phyloP scores from a whole-genome alignment of 208 protist species.

The Novymonas esmeraldas region DNA sequence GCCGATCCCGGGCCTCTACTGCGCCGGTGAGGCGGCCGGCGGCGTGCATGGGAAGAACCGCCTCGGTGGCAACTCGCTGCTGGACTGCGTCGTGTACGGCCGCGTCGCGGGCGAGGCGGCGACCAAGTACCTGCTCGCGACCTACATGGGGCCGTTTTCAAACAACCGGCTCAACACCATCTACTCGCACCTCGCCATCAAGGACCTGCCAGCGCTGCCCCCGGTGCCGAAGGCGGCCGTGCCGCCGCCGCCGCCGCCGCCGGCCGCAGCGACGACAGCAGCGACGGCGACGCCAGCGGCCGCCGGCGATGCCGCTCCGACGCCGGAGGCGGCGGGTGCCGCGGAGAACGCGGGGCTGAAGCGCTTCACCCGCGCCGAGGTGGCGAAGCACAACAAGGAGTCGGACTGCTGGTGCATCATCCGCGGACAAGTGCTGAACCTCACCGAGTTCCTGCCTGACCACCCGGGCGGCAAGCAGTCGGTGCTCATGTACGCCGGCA shows the following conservation, averaged over 20 bases:
- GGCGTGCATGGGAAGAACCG: conserved; percentile 96
- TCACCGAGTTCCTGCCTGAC: conserved; percentile 66
- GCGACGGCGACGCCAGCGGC: conserved; percentile 31
- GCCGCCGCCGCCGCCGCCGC: conserved; percentile 30
- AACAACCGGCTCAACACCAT: conserved; percentile 58
- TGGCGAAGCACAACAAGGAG: conserved; percentile 73
- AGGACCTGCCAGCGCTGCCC: conserved; percentile 44
- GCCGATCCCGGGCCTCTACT: conserved; percentile 89
- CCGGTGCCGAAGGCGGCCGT: conserved; percentile 48
- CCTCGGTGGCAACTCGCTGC: conserved; percentile 94
- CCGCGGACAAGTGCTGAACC: conserved; percentile 54
- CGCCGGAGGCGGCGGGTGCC: conserved; percentile 36
- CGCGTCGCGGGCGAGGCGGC: conserved; percentile 67
- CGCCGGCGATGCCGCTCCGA: conserved; percentile 10
- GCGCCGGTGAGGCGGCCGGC: conserved; percentile 94
- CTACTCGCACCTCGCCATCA: conserved; percentile 38
- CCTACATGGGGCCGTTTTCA: conserved; percentile 50
- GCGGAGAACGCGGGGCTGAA: conserved; percentile 10
- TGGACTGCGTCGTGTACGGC: conserved; percentile 97
- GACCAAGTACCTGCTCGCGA: conserved; percentile 54
- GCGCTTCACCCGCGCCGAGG: conserved; percentile 50
- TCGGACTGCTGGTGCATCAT: conserved; percentile 66
- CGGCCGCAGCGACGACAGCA: conserved; percentile 42
- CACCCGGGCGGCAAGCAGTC: conserved; percentile 76
- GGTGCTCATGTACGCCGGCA: conserved; percentile 73